These are phyloP conservation scores for Calonectria pseudoreteaudii DNA, from an alignment of 2,329 filamentous ascomycete genomes.

Conservation along the genomic window DNA sequence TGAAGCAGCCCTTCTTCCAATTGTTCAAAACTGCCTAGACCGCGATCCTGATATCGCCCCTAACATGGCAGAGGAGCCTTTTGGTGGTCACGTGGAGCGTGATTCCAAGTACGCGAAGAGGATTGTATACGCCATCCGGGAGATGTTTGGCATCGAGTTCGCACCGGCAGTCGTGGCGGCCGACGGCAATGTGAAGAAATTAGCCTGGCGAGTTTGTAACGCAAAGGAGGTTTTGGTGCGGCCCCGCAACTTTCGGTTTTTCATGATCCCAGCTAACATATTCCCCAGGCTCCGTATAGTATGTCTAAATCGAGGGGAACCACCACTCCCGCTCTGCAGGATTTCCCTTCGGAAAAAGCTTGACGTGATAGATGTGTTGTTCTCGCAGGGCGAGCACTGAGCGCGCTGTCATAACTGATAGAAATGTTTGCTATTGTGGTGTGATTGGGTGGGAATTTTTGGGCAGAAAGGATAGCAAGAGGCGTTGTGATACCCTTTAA, in stretches of 20 bases:
- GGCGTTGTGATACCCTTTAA: constrained; percentile 2
- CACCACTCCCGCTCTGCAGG: constrained; percentile 66
- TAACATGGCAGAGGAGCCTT: constrained; percentile 80
- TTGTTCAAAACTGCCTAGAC: constrained; percentile 94
- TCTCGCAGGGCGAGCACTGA: neutral
- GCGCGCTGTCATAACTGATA: neutral
- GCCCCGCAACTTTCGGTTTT: constrained; percentile 32
- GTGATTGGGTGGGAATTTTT: neutral
- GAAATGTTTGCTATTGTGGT: neutral
- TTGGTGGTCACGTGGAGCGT: constrained; percentile 86
- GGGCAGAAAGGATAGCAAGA: neutral
- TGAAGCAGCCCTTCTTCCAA: constrained; percentile 81
- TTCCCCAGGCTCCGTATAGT: constrained; percentile 75
- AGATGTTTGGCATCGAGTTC: constrained; percentile 98
- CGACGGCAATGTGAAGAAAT: constrained; percentile 88
- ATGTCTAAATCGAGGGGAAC: constrained; percentile 75
- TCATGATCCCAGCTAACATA: constrained; percentile 25
- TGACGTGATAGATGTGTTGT: neutral
- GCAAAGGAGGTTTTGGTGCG: constrained; percentile 93
- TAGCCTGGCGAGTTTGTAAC: constrained; percentile 95
- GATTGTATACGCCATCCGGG: constrained; percentile 92
- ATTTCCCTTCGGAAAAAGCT: constrained; percentile 48
- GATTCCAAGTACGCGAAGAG: constrained; percentile 90
- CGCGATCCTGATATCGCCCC: constrained; percentile 92
- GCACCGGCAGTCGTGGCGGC: constrained; percentile 91